These are phyloP conservation scores for Sporobolomyces phaffii DNA, from an alignment of 768 basidiomycete genomes.

Conservation along the genomic window DNA sequence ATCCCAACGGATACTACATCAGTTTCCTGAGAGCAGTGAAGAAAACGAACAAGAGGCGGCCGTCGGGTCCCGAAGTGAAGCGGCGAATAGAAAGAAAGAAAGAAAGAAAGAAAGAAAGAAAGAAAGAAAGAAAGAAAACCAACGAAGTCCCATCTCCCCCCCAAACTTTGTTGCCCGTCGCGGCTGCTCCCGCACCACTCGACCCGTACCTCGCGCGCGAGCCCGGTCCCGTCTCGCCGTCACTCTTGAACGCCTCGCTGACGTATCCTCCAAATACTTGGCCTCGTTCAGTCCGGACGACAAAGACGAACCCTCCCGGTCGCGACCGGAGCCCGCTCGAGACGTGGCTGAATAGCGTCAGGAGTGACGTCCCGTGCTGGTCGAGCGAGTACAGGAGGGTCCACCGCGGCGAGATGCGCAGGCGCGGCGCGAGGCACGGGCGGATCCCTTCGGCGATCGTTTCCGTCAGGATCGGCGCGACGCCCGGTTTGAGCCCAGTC, in stretches of 20 bases:
- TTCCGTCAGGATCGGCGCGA: constrained; percentile 14
- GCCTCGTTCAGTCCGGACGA: constrained; percentile 60
- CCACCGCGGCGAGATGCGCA: constrained; percentile 67
- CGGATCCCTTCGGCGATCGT: constrained; percentile 47
- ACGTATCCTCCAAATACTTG: constrained; percentile 75
- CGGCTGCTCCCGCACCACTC: constrained; percentile 26
- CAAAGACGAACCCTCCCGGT: constrained; percentile 53
- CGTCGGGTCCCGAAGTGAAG: no score
- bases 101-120: background rate
- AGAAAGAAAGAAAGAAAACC: constrained; percentile 1
- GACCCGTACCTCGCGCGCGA: constrained; percentile 50
- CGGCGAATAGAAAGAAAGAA: background rate
- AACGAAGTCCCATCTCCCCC: constrained; percentile 86
- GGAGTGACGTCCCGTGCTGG: constrained; percentile 87
- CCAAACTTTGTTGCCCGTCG: constrained; percentile 49
- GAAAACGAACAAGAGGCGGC: no score
- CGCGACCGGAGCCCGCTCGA: constrained; percentile 43
- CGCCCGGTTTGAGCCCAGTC: constrained; percentile 13
- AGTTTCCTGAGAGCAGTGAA: no score
- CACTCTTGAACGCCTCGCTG: constrained; percentile 62
- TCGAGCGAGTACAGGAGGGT: constrained; percentile 80
- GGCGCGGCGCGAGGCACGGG: constrained; percentile 64
- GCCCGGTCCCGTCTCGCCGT: background rate
- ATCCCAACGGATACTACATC: background rate
- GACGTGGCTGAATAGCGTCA: constrained; percentile 64